Conservation (phyloP, 2,329 filamentous ascomycete genomes). For the Phaeomoniella chlamydospora region DNA sequence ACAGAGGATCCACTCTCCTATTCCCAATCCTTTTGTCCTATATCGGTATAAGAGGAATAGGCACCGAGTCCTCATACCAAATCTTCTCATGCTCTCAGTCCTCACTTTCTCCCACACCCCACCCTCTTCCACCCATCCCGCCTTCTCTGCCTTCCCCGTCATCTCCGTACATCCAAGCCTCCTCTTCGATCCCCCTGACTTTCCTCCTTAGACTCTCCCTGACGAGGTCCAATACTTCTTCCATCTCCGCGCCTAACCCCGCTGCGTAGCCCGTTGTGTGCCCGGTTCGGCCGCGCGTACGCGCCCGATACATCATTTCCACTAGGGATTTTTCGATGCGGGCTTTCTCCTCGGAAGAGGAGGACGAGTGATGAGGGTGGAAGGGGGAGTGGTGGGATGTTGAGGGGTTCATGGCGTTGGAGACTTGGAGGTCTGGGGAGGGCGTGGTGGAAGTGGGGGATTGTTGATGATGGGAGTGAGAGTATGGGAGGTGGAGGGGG, state of each 20-base stretch:
- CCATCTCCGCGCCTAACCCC: conserved; percentile 8
- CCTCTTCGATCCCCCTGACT: conserved; percentile 59
- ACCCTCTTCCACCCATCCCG: background rate
- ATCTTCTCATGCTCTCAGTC: background rate
- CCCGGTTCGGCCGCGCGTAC: conserved; percentile 7
- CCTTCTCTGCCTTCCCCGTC: conserved; percentile 34
- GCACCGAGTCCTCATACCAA: background rate
- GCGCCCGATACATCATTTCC: conserved; percentile 25
- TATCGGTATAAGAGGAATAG: too few species aligned
- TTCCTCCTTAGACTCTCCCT: conserved; percentile 57
- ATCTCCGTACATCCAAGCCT: conserved; percentile 73
- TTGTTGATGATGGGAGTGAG: background rate
- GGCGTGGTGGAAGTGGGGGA: background rate
- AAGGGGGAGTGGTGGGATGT: background rate
- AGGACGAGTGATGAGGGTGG: background rate
- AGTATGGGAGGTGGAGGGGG: background rate
- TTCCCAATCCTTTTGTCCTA: too few species aligned
- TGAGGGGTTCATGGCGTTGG: background rate
- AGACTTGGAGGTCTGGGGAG: too few species aligned
- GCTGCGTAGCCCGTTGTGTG: conserved; percentile 12
- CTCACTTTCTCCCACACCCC: background rate
- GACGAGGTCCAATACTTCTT: conserved; percentile 56
- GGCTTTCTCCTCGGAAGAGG: conserved; percentile 1
- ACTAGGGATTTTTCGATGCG: conserved; percentile 31
- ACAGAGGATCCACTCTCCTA: too few species aligned